Evolutionary conservation across 1,139 yeast species (phyloP).

Genomic region (Citeromyces siamensis): DNA sequence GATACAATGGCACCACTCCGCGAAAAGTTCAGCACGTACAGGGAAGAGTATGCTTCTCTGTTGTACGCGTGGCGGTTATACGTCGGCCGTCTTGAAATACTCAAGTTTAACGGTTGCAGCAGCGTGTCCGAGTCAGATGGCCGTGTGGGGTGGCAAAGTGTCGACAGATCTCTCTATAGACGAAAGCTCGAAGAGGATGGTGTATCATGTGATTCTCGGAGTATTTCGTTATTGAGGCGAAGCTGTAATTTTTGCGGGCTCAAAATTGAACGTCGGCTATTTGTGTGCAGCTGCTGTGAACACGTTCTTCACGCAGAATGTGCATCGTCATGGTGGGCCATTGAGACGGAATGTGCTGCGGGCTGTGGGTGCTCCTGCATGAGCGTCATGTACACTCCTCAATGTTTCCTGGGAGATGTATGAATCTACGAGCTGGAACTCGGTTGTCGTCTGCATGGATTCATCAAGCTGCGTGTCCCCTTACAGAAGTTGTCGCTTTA

Average conservation of each 20-base stretch:
- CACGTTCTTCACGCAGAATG: constrained; percentile 73
- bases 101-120: constrained; percentile 55
- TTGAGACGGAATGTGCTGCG: constrained; percentile 60
- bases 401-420: no score
- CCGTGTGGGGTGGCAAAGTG: constrained; percentile 25
- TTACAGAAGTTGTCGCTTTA: no score
- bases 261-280: constrained; percentile 45
- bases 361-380: constrained; percentile 82
- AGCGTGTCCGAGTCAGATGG: constrained; percentile 13
- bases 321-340: constrained; percentile 74
- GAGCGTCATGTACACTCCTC: no score
- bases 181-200: not conserved
- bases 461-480: no score
- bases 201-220: not conserved
- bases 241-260: constrained; percentile 57
- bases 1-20: constrained; percentile 42
- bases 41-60: constrained; percentile 72
- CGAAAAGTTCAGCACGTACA: constrained; percentile 33
- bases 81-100: constrained; percentile 59
- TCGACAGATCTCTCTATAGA: constrained; percentile 5
- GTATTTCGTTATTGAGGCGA: constrained; percentile 5
- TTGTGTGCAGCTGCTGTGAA: constrained; percentile 63
- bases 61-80: constrained; percentile 78
- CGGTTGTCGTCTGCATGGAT: no score
- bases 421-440: no score